Evolutionary conservation across 2,329 filamentous ascomycete species (phyloP).

Genomic region (Hypoxylon sp.): DNA sequence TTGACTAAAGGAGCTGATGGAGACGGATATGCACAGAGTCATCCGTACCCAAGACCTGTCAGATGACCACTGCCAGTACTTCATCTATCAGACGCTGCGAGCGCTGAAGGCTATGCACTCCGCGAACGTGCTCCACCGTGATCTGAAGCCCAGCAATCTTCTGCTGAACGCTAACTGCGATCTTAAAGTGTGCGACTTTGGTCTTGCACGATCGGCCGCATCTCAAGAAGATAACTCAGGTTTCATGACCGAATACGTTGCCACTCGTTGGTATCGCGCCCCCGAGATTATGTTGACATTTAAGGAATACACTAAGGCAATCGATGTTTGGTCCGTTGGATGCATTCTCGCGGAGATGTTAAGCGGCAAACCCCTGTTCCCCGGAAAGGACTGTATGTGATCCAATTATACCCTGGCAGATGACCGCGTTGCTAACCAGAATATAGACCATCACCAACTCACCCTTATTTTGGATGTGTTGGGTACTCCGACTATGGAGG

Average conservation of each 20-base stretch:
- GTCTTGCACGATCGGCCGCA: slow-evolving; percentile 92
- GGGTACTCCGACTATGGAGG: slow-evolving; percentile 98
- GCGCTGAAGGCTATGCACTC: slow-evolving; percentile 99
- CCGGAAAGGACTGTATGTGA: slow-evolving; percentile 93
- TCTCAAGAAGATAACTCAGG: slow-evolving; percentile 99
- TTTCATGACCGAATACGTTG: slow-evolving; percentile 99
- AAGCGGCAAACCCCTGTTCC: slow-evolving; percentile 97
- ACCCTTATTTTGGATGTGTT: slow-evolving; percentile 97
- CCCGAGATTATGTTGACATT: slow-evolving; percentile 99
- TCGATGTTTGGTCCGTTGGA: slow-evolving; percentile 98
- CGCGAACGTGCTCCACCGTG: slow-evolving; percentile 95
- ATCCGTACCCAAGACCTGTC: slow-evolving; percentile 98
- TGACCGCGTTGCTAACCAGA: slow-evolving; percentile 35
- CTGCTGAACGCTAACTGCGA: slow-evolving; percentile 99
- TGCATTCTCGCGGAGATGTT: slow-evolving; percentile 99
- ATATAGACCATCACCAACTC: slow-evolving; percentile 92
- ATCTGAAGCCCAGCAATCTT: slow-evolving; percentile 97
- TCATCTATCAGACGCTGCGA: slow-evolving; percentile 99
- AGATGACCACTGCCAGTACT: slow-evolving; percentile 99
- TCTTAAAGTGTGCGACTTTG: slow-evolving; percentile 98
- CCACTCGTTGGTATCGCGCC: slow-evolving; percentile 98
- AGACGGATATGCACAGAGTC: slow-evolving; percentile 99
- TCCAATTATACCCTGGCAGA: neutral
- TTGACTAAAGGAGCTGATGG: slow-evolving; percentile 86
- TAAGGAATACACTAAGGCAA: slow-evolving; percentile 99